phyloP scores from a whole-genome alignment of 2,329 filamentous ascomycete genomes.

The Periconia macrospinosa region DNA sequence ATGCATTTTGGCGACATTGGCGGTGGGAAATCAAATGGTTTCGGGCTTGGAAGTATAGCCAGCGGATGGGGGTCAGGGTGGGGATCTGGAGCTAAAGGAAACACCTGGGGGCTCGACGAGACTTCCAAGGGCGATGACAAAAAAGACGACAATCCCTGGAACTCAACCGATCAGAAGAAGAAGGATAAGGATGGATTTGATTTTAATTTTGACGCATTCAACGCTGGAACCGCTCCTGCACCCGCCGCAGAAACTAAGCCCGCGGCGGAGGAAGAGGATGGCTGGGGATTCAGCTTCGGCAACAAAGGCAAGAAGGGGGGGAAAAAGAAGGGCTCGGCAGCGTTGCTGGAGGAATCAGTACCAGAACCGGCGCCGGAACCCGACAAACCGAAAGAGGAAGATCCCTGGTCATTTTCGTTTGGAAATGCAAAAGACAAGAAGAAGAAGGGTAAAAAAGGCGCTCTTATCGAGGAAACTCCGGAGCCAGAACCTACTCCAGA shows the following conservation, averaged over 20 bases:
- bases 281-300: conserved; percentile 37
- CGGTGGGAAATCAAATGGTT: conserved; percentile 25
- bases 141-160: conserved; percentile 37
- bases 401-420: conserved; percentile 29
- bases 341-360: conserved; percentile 32
- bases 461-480: conserved; percentile 21
- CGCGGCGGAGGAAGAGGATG: conserved; percentile 24
- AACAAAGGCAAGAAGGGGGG: conserved; percentile 50
- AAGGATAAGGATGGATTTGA: conserved; percentile 38
- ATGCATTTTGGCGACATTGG: conserved; percentile 46
- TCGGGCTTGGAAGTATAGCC: conserved; percentile 25
- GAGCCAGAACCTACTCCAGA: conserved; percentile 23
- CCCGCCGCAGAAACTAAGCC: conserved; percentile 25
- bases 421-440: conserved; percentile 35
- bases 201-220: conserved; percentile 41
- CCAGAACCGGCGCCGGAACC: conserved; percentile 24
- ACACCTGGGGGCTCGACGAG: conserved; percentile 27
- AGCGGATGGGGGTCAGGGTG: conserved; percentile 30
- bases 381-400: conserved; percentile 23
- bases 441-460: conserved; percentile 38
- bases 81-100: conserved; percentile 19
- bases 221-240: conserved; percentile 9
- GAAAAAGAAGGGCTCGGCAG: conserved; percentile 28
- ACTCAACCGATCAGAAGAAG: conserved; percentile 37
- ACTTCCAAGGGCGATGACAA: conserved; percentile 25